Base-by-base conservation (phyloP, 306 rosid genomes). In the Morella rubra region DNA sequence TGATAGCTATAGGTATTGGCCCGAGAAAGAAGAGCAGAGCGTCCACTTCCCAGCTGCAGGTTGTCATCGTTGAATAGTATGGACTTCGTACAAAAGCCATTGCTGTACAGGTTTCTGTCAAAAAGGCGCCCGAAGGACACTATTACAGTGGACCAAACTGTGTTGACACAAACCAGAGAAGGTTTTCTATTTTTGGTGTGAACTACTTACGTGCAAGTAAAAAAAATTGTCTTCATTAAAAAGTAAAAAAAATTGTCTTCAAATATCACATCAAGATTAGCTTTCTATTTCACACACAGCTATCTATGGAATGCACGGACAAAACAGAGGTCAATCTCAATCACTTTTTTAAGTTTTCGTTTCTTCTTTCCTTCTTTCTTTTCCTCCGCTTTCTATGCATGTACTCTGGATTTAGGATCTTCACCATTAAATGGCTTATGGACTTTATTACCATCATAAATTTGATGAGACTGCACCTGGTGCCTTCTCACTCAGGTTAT, bases 61-160 rank as follows among this genome's bases (percentile, higher is more conserved):
- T 77, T 75, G 69, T 76, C 85, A 71, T 78, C 76, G 80, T 86
- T 86, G 54, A 81, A 74, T 54, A 74, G 32, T 27, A 27, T 81
- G 78, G 87, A 77, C 52, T 86, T 89, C 78, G 82, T 22, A 70
- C 71, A 72, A 69, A 81, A 65, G 8, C 76, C 88, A 82, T 74
- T 83, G 79, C 58, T 42, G 1, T 53, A 73, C 51, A 78, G 55
- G 12, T 73, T 27, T 68, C 76, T 52, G 41, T 53, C 72, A 22
- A 41, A 55, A 65, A 69, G 54, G 71, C 4, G 18, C 24, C 49
- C 54, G 24, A 18, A 42, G 1, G 27, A 40, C 16, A 47, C 77
- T 51, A 11, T 52, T 40, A 66, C 10, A 71, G 3, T 71, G 19
- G 58, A 44, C 76, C 24, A 15, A 37, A 56, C 70, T 20, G 9